These are phyloP conservation scores for Cicer pinnatifidum DNA, from an alignment of 306 rosid species.

Conservation along the genomic window DNA sequence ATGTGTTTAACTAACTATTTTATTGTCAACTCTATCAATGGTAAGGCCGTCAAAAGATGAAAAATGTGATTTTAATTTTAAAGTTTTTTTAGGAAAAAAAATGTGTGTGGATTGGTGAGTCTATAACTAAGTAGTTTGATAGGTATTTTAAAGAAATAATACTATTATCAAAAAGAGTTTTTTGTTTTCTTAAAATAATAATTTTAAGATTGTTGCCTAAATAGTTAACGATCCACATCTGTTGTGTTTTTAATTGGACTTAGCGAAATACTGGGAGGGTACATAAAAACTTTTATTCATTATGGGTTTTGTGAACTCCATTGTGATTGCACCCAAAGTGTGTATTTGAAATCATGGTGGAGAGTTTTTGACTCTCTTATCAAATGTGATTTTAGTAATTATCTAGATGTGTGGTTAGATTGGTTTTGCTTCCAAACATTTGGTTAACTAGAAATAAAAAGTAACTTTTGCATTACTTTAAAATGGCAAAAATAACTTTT, in stretches of 20 bases:
- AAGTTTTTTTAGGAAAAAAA: no score
- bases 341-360: not conserved
- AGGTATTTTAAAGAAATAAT: no score
- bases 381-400: not conserved
- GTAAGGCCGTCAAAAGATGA: no score
- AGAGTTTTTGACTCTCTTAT: not conserved
- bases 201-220: not conserved
- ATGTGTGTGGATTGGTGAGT: no score
- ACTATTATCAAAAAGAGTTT: no score
- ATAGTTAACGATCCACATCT: conserved; percentile 3
- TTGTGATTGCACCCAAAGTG: not conserved
- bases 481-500: no score
- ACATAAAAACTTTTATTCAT: not conserved
- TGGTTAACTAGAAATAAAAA: not conserved
- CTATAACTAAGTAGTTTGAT: no score
- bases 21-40: no score
- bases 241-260: conserved; percentile 6
- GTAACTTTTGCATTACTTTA: not conserved
- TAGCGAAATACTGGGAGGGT: not conserved
- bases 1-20: no score
- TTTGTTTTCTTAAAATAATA: not conserved
- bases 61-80: no score
- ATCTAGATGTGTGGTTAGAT: not conserved
- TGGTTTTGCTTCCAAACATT: conserved; percentile 2
- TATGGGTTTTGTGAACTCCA: conserved; percentile 9